Conservation (phyloP, 2,329 filamentous ascomycete genomes). For the Colletotrichum filicis region DNA sequence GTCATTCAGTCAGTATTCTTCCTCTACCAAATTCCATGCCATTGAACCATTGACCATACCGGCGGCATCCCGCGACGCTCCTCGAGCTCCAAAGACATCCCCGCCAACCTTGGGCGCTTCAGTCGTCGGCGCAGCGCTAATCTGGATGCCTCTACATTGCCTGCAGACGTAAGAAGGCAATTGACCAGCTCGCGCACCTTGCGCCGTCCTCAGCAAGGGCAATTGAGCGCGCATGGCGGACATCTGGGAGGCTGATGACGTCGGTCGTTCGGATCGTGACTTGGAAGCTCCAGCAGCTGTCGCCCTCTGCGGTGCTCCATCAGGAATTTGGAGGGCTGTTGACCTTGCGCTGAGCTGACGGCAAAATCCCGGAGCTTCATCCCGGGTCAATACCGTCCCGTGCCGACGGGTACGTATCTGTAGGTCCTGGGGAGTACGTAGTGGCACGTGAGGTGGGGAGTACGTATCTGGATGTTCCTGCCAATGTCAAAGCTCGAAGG, state of each 20-base stretch:
- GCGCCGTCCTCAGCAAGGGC: conserved; percentile 50
- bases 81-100: conserved; percentile 66
- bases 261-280: conserved; percentile 23
- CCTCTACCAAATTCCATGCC: no score
- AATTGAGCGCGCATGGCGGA: conserved; percentile 56
- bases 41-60: conserved; percentile 49
- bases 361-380: background rate
- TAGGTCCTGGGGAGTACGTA: no score
- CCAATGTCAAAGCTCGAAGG: background rate
- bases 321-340: background rate
- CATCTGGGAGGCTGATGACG: conserved; percentile 27
- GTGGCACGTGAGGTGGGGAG: no score
- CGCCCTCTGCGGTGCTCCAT: background rate
- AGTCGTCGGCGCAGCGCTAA: conserved; percentile 69
- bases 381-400: background rate
- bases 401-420: background rate
- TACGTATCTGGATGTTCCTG: no score
- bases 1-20: background rate
- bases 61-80: conserved; percentile 58
- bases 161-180: conserved; percentile 57
- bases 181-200: conserved; percentile 40
- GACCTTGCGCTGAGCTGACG: background rate
- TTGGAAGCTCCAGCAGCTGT: conserved; percentile 21
- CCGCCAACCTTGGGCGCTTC: conserved; percentile 60
- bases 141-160: conserved; percentile 71